Percentiles rank a stretch among this genome's conserved stretches.
phyloP scores from a whole-genome alignment of 495 filamentous ascomycete genomes.

The Penicillium desertorum region DNA sequence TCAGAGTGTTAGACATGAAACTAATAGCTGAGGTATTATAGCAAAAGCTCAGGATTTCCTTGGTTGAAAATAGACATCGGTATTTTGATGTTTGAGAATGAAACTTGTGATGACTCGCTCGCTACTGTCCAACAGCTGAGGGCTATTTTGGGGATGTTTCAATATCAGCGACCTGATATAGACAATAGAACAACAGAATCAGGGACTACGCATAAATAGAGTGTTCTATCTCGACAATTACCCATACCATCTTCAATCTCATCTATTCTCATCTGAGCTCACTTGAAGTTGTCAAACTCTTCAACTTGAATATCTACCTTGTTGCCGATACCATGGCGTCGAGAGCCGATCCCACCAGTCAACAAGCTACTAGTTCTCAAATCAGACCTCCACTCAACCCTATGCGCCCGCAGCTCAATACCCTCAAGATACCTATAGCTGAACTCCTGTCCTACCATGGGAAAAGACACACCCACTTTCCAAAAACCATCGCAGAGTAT shows the following conservation, averaged over 20 bases:
- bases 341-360: too few species aligned
- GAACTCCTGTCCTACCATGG: background rate
- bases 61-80: background rate
- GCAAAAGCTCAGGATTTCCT: background rate
- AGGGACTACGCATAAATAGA: background rate
- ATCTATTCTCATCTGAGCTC: background rate
- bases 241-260: background rate
- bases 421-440: background rate
- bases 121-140: background rate
- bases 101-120: background rate
- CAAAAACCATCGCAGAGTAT: background rate
- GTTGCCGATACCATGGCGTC: background rate
- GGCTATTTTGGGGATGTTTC: background rate
- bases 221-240: background rate
- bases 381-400: background rate
- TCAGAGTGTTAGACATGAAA: background rate
- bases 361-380: background rate
- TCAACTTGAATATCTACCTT: background rate
- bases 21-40: background rate
- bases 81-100: background rate
- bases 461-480: background rate
- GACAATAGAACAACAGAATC: background rate
- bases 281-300: background rate
- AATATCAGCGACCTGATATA: background rate
- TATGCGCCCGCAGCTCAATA: background rate